phyloP scores from a whole-genome alignment of 176 grass and related monocot species.

The Tillandsia fasciculata region DNA sequence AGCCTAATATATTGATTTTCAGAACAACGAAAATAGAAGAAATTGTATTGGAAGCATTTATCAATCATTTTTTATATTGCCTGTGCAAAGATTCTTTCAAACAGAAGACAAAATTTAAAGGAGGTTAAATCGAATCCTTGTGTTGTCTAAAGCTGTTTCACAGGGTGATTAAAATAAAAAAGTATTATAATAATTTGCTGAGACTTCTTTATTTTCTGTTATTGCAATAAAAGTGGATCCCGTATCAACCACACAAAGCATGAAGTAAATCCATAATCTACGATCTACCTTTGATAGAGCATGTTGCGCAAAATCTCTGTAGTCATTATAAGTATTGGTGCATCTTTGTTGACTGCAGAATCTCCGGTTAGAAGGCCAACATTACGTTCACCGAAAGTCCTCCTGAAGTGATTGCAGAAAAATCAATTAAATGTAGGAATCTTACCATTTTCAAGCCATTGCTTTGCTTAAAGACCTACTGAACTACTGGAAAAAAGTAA shows the following conservation, averaged over 20 bases:
- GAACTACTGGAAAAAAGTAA: too few species aligned
- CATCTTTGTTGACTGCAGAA: slow-evolving; percentile 90
- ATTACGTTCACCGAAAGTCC: slow-evolving; percentile 75
- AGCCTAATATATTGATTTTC: not conserved
- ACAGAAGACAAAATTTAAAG: too few species aligned
- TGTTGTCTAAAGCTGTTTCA: too few species aligned
- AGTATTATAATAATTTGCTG: too few species aligned
- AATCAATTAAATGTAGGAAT: slow-evolving; percentile 10
- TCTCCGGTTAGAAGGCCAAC: slow-evolving; percentile 98
- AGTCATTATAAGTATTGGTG: slow-evolving; percentile 93
- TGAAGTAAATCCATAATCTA: not conserved
- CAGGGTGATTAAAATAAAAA: too few species aligned
- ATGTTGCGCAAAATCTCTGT: slow-evolving; percentile 99
- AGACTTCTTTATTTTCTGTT: not conserved
- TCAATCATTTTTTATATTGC: too few species aligned
- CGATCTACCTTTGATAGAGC: slow-evolving; percentile 84
- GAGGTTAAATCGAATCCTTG: too few species aligned
- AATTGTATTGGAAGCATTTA: too few species aligned
- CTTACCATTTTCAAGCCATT: too few species aligned
- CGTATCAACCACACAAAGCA: slow-evolving; percentile 4
- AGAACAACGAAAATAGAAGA: not conserved
- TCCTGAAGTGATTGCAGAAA: slow-evolving; percentile 53
- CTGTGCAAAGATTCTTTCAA: too few species aligned
- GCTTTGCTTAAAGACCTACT: too few species aligned
- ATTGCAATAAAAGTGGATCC: slow-evolving; percentile 3